Evolutionary conservation across 352 stramenopile genomes (phyloP).

Genomic region (Globisporangium nodosum): DNA sequence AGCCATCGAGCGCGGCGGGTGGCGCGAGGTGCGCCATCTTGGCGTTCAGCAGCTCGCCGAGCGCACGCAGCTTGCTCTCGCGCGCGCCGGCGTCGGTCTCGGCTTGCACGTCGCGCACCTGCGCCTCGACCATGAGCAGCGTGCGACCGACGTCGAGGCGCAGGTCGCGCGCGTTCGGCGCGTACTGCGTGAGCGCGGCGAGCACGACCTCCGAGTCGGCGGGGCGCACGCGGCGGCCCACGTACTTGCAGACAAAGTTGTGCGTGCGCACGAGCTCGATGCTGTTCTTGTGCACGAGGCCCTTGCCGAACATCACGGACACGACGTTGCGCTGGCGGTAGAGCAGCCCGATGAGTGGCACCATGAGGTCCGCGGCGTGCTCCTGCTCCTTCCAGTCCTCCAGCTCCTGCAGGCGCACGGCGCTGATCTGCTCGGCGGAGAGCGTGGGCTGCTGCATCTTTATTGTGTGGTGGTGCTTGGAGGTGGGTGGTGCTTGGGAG

Average conservation of each 20-base stretch:
- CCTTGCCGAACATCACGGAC: slow-evolving; percentile 79
- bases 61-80: slow-evolving; percentile 35
- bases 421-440: slow-evolving; percentile 40
- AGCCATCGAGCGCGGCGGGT: slow-evolving; percentile 4
- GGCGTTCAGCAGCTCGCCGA: slow-evolving; percentile 50
- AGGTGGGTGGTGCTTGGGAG: not conserved
- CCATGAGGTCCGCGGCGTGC: slow-evolving; percentile 78
- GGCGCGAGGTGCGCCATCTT: slow-evolving; percentile 49
- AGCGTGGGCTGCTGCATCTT: slow-evolving; percentile 34
- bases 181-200: slow-evolving; percentile 50
- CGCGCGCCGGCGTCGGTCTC: slow-evolving; percentile 24
- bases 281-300: slow-evolving; percentile 81
- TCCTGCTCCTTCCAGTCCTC: slow-evolving; percentile 77
- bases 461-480: not conserved
- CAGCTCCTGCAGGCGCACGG: slow-evolving; percentile 53
- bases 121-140: slow-evolving; percentile 56
- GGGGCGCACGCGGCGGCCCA: slow-evolving; percentile 70
- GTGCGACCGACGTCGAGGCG: slow-evolving; percentile 76
- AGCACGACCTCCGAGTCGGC: slow-evolving; percentile 72
- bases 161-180: slow-evolving; percentile 56
- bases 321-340: slow-evolving; percentile 84
- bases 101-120: slow-evolving; percentile 45
- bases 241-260: slow-evolving; percentile 82
- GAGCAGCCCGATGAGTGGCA: slow-evolving; percentile 75
- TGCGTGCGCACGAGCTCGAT: slow-evolving; percentile 82